Evolutionary conservation across 2,329 filamentous ascomycete genomes (phyloP), one percentile per base, ranked within the genome.

Genomic region (Aspergillus amoenus): DNA sequence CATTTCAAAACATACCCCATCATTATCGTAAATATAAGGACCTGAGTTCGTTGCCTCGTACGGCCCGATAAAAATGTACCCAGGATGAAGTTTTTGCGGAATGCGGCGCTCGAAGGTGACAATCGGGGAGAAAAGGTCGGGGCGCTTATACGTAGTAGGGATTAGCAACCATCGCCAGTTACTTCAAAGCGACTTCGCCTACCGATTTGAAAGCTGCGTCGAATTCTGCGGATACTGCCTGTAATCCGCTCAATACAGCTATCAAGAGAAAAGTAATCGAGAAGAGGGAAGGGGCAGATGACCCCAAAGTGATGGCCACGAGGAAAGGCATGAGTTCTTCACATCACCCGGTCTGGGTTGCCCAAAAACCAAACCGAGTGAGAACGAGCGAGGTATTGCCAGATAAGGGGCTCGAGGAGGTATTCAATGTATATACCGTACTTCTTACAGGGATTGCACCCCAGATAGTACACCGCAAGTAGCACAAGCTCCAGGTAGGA

Each of bases 21-120:
- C 70, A 62, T 78, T 80, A 64, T 82, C 79, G 62, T 80, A 82
- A 22, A 82, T 82, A 62, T 82, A 79, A 8, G 80, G 77, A 1
- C 78, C 79, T 8, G 78, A 75, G 58, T 81, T 79, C 55, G 76
- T 64, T 37, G 78, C 74, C 45, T 80, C 74, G 61, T 81, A 82
- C 1, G 80, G 80, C 3, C 78, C 76, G 44, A 82, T 68, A 59
- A 82, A 82, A 44, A 81, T 78, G 64, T 81, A 82, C 21, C 80
- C 80, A 0, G 79, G 78, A 12, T 71, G 72, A 45, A 75, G 65
- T 49, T 70, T 73, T 13, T 70, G 66, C 12, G 66, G 61, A 12
- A 66, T 55, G 40, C 66, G 65, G 15, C 60, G 57, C 50, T 70
- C 70, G 40, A 74, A 58, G 11, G 69, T 69, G 32, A 77, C 63